These are phyloP conservation scores for Salmacisia buchloeana DNA, from an alignment of 1,284 basidiomycete genomes.

Conservation along the genomic window DNA sequence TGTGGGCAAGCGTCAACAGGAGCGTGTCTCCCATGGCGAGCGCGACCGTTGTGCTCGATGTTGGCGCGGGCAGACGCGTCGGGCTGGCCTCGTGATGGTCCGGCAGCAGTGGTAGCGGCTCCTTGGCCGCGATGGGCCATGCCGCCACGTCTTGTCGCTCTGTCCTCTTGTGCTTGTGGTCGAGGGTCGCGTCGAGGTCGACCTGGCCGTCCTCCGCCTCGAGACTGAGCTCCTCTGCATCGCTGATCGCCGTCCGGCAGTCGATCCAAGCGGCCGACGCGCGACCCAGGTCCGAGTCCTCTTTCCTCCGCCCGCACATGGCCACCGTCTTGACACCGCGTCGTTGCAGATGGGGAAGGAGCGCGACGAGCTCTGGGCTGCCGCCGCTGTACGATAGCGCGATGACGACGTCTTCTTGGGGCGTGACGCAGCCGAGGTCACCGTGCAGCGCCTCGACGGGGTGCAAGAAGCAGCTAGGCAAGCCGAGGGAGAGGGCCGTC, in stretches of 20 bases:
- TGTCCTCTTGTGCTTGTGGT: constrained; percentile 10
- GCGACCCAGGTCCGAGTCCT: constrained; percentile 43
- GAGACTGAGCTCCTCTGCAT: constrained; percentile 31
- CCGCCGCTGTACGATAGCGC: constrained; percentile 51
- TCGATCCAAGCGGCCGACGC: constrained; percentile 49
- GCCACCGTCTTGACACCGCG: constrained; percentile 48
- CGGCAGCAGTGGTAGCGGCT: constrained; percentile 31
- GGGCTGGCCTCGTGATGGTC: background rate
- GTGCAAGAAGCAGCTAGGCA: constrained; percentile 51
- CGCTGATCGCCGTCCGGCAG: constrained; percentile 42
- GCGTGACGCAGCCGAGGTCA: constrained; percentile 50
- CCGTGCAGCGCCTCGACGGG: constrained; percentile 52
- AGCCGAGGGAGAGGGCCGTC: constrained; percentile 44
- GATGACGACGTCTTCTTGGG: constrained; percentile 49
- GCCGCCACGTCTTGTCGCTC: background rate
- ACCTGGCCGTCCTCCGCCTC: constrained; percentile 12
- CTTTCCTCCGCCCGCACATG: constrained; percentile 37
- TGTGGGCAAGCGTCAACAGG: constrained; percentile 38
- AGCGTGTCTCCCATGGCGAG: constrained; percentile 52
- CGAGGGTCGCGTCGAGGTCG: background rate
- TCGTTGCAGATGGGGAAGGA: constrained; percentile 46
- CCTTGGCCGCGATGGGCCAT: constrained; percentile 12
- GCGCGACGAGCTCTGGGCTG: constrained; percentile 48
- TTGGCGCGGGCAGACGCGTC: constrained; percentile 47
- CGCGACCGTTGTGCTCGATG: constrained; percentile 50